Evolutionary conservation across 2,329 filamentous ascomycete genomes (phyloP).

Genomic region (Verruconis gallopava): DNA sequence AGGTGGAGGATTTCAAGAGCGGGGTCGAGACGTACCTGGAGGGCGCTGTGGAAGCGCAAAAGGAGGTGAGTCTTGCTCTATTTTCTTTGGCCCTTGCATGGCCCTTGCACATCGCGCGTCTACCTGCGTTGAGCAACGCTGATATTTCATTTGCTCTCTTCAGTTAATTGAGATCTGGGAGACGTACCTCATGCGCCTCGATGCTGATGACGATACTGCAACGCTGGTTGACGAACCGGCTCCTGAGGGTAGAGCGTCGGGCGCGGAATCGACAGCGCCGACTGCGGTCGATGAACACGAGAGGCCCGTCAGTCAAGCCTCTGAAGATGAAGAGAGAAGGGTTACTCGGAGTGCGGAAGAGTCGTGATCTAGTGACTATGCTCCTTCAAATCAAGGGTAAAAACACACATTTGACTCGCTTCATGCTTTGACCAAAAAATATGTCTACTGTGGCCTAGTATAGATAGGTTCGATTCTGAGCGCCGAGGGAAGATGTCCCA

Average conservation of each 20-base stretch:
- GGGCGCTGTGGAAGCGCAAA: constrained; percentile 93
- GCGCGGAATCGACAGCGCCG: neutral
- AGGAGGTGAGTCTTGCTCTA: constrained; percentile 71
- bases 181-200: constrained; percentile 90
- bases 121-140: constrained; percentile 12
- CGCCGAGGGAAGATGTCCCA: no score
- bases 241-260: neutral
- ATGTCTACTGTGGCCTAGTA: no score
- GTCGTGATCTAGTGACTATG: no score
- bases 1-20: constrained; percentile 98
- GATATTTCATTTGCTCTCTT: constrained; percentile 4
- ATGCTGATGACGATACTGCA: constrained; percentile 65
- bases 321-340: neutral
- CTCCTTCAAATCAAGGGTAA: no score
- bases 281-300: neutral
- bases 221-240: constrained; percentile 1
- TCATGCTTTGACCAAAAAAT: no score
- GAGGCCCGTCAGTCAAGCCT: neutral
- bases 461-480: no score
- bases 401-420: no score
- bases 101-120: no score
- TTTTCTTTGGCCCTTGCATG: no score
- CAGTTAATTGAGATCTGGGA: constrained; percentile 86
- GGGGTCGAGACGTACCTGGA: constrained; percentile 96
- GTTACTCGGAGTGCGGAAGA: neutral